A percentile compares a stretch with the other conserved stretches of the same genome.
Evolutionary conservation across 371 early-diverging fungal species (phyloP).

Genomic region (Rhizopus delemar): DNA sequence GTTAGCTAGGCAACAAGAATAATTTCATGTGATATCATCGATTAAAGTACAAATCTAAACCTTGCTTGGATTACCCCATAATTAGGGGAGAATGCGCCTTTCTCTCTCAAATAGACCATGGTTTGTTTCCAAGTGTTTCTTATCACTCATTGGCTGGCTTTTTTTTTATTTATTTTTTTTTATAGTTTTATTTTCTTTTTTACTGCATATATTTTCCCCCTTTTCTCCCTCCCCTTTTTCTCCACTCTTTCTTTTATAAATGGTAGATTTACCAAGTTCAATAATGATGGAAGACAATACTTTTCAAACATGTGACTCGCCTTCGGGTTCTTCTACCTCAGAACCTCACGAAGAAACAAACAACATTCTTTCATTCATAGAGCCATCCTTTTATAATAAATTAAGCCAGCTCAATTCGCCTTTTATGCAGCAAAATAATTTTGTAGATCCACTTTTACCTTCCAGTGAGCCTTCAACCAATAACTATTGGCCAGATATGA

Average conservation of each 20-base stretch:
- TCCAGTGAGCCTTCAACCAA: not conserved
- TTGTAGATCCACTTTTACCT: conserved; percentile 27
- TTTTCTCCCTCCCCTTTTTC: not conserved
- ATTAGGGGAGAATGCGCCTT: too few relatives aligned
- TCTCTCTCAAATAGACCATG: too few relatives aligned
- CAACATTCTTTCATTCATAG: conserved; percentile 30
- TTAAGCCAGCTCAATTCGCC: conserved; percentile 39
- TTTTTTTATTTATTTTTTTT: too few relatives aligned
- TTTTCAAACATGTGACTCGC: conserved; percentile 31
- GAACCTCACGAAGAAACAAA: conserved; percentile 33
- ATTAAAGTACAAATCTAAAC: too few relatives aligned
- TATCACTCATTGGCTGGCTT: too few relatives aligned
- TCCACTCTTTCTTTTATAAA: conserved; percentile 7
- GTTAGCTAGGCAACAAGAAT: too few relatives aligned
- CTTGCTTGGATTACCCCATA: too few relatives aligned
- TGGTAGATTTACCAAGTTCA: conserved; percentile 1
- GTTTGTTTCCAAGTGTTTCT: too few relatives aligned
- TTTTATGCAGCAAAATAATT: conserved; percentile 37
- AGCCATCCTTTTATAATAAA: conserved; percentile 46
- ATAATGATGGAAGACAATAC: conserved; percentile 8
- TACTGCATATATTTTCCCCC: too few relatives aligned
- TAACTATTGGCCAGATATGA: conserved; percentile 15
- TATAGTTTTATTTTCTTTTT: too few relatives aligned
- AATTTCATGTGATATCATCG: too few relatives aligned
- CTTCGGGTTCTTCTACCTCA: conserved; percentile 33